Evolutionary conservation across 768 basidiomycete genomes (phyloP).

Genomic region (Hysterangium stoloniferum): DNA sequence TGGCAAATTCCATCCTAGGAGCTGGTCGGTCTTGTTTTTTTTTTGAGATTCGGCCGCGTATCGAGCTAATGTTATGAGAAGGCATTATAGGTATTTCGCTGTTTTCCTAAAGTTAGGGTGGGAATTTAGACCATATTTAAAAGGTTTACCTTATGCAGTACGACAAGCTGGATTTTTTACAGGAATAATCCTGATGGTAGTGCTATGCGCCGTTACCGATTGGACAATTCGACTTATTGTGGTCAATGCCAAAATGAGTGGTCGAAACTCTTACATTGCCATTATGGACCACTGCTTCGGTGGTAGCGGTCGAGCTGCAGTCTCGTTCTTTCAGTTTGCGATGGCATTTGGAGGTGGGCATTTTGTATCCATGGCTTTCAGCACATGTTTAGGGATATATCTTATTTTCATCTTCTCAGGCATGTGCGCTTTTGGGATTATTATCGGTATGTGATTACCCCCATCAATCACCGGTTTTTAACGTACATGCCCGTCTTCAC

Average conservation of each 20-base stretch:
- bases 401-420: conserved; percentile 35
- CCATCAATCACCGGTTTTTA: neutral
- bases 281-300: conserved; percentile 95
- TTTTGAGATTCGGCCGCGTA: conserved; percentile 6
- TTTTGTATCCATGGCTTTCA: neutral
- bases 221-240: conserved; percentile 98
- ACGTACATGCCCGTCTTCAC: neutral
- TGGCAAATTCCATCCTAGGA: conserved; percentile 94
- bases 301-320: conserved; percentile 80
- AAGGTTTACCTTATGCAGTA: conserved; percentile 90
- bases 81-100: conserved; percentile 64
- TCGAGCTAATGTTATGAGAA: conserved; percentile 18
- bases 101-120: too few relatives aligned
- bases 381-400: neutral
- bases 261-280: conserved; percentile 85
- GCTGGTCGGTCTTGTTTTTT: conserved; percentile 50
- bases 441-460: conserved; percentile 47
- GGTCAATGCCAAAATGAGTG: conserved; percentile 91
- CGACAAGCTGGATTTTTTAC: conserved; percentile 91
- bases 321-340: conserved; percentile 95
- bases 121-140: neutral
- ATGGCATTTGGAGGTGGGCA: conserved; percentile 90
- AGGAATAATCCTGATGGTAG: conserved; percentile 73
- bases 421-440: conserved; percentile 98
- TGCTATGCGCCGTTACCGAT: conserved; percentile 81